These are phyloP conservation scores for Casuarina glauca DNA, from an alignment of 306 rosid species.

Conservation along the genomic window DNA sequence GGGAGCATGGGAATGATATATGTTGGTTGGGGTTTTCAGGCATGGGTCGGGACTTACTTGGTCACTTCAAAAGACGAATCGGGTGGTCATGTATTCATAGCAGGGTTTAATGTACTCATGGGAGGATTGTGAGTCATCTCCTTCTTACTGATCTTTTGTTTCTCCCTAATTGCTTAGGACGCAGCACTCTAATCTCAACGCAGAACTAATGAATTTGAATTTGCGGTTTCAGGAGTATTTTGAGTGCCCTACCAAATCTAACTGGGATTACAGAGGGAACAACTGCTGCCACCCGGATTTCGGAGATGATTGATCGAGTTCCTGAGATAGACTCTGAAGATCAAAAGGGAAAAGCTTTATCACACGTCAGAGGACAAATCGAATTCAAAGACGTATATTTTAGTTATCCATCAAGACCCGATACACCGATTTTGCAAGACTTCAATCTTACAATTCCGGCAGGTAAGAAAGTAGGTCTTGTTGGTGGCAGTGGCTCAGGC, in stretches of 20 bases:
- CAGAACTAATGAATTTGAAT: slow-evolving; percentile 19
- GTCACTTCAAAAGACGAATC: slow-evolving; percentile 63
- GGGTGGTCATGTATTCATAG: slow-evolving; percentile 83
- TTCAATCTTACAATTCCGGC: slow-evolving; percentile 69
- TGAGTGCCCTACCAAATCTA: slow-evolving; percentile 87
- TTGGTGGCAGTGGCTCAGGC: slow-evolving; percentile 91
- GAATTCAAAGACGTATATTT: slow-evolving; percentile 60
- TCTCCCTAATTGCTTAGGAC: neutral
- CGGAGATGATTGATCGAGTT: slow-evolving; percentile 68
- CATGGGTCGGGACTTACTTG: slow-evolving; percentile 86
- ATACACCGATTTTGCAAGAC: slow-evolving; percentile 60
- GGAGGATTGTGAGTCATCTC: slow-evolving; percentile 85
- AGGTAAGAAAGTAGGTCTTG: slow-evolving; percentile 75
- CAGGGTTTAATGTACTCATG: slow-evolving; percentile 84
- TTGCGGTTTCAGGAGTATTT: slow-evolving; percentile 67
- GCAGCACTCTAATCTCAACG: slow-evolving; percentile 10
- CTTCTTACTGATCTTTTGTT: slow-evolving; percentile 10
- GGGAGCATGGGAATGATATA: slow-evolving; percentile 90
- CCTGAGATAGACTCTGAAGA: slow-evolving; percentile 70
- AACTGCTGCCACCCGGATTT: slow-evolving; percentile 62
- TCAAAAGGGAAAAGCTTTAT: slow-evolving; percentile 71
- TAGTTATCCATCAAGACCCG: slow-evolving; percentile 76
- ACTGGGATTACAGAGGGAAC: slow-evolving; percentile 75
- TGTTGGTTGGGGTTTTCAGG: slow-evolving; percentile 91
- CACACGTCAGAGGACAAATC: slow-evolving; percentile 78